phyloP scores from a whole-genome alignment of 495 filamentous ascomycete genomes.

The Penicillium ochrochloron region DNA sequence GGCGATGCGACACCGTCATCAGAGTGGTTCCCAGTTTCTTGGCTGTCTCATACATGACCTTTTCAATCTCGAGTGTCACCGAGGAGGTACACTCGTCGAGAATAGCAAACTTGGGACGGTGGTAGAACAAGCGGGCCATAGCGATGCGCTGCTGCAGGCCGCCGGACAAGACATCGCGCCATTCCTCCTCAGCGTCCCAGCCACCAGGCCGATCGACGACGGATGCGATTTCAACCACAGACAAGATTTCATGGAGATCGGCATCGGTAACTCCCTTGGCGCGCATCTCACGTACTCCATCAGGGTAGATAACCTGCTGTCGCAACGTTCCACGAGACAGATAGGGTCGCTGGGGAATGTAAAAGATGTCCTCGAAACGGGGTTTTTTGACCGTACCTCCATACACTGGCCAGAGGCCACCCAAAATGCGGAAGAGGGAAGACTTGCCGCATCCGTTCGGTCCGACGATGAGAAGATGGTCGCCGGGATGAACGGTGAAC shows the following conservation, averaged over 20 bases:
- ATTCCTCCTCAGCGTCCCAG: constrained; percentile 96
- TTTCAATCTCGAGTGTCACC: constrained; percentile 91
- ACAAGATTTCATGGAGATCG: constrained; percentile 77
- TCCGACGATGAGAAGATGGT: constrained; percentile 92
- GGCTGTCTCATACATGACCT: constrained; percentile 94
- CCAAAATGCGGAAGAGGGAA: constrained; percentile 91
- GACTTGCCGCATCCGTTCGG: constrained; percentile 98
- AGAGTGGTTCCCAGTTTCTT: constrained; percentile 89
- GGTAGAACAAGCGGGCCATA: constrained; percentile 97
- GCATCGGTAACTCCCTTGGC: constrained; percentile 80
- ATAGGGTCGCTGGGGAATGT: constrained; percentile 96
- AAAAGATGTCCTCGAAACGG: constrained; percentile 89
- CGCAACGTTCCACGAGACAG: constrained; percentile 85
- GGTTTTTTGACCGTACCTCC: constrained; percentile 92
- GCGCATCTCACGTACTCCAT: constrained; percentile 84
- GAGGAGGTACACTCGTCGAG: constrained; percentile 95
- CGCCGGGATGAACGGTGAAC: constrained; percentile 82
- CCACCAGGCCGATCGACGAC: constrained; percentile 82
- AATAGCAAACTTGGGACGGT: constrained; percentile 86
- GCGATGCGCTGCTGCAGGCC: constrained; percentile 97
- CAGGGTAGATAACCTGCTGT: constrained; percentile 96
- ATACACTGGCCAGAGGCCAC: constrained; percentile 98
- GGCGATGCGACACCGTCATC: constrained; percentile 91
- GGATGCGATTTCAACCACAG: constrained; percentile 77
- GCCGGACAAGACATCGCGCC: constrained; percentile 87